Evolutionary conservation across 257 asterid genomes (phyloP).

Genomic region (Haberlea rhodopensis): DNA sequence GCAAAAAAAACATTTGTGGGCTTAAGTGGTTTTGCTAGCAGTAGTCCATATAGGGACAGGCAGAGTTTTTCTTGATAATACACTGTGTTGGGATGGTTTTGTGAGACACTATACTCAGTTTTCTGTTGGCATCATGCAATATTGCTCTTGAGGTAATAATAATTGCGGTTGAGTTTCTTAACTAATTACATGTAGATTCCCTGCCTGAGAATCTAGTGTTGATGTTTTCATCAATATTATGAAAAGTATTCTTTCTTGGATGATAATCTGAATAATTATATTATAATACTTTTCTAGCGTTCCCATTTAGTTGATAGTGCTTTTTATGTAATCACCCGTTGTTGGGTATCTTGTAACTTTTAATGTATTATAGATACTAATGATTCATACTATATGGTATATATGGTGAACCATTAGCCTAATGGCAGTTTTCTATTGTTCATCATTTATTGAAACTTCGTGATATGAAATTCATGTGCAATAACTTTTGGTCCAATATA

Average conservation of each 20-base stretch:
- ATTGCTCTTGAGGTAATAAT: constrained; percentile 3
- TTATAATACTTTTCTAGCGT: constrained; percentile 14
- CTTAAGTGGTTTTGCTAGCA: too few relatives aligned
- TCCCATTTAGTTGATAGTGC: background rate
- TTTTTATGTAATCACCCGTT: background rate
- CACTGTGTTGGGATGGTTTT: too few relatives aligned
- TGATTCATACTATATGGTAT: background rate
- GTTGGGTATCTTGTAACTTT: background rate
- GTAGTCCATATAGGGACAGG: too few relatives aligned
- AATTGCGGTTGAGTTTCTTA: constrained; percentile 1
- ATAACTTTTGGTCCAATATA: background rate
- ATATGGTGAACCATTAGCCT: background rate
- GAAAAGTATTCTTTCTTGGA: constrained; percentile 15
- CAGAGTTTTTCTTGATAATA: too few relatives aligned
- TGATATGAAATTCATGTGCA: background rate
- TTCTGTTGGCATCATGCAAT: constrained; percentile 7
- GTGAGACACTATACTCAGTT: too few relatives aligned
- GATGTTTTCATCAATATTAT: background rate
- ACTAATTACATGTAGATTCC: background rate
- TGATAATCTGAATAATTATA: background rate
- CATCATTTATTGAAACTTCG: constrained; percentile 6
- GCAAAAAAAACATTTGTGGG: too few relatives aligned
- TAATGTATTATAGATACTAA: background rate
- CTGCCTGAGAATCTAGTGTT: background rate
- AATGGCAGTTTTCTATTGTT: background rate